These are phyloP conservation scores for Malassezia japonica DNA, from an alignment of 1,284 basidiomycete genomes.

Conservation along the genomic window DNA sequence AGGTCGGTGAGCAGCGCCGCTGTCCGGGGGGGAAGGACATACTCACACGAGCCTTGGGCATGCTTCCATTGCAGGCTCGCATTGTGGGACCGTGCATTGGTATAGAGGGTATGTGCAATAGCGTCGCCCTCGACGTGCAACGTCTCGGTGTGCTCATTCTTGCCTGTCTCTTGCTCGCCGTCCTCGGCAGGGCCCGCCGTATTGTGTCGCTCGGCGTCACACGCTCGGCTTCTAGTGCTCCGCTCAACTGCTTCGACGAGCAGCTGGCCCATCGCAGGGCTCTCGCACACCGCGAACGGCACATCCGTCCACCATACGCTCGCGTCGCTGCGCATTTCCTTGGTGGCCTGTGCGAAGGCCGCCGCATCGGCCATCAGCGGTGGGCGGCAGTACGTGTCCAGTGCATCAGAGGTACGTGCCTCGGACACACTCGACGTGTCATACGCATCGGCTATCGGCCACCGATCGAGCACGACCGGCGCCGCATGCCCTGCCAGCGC, in stretches of 20 bases:
- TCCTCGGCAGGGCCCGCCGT: no score
- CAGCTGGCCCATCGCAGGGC: no score
- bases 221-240: no score
- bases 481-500: background rate
- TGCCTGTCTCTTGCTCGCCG: no score
- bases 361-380: background rate
- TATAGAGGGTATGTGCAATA: background rate
- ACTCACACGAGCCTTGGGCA: background rate
- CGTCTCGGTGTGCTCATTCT: no score
- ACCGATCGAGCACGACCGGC: background rate
- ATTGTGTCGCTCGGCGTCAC: no score
- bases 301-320: background rate
- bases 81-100: background rate
- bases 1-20: constrained; percentile 16
- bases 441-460: background rate
- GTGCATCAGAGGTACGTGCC: background rate
- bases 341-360: background rate
- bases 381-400: background rate
- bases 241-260: no score
- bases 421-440: background rate
- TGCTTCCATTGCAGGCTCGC: no score
- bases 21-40: constrained; percentile 5
- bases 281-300: background rate
- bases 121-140: background rate
- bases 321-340: background rate